These are phyloP conservation scores for Lodderomyces margitis DNA, from an alignment of 1,139 yeast species.

Conservation along the genomic window DNA sequence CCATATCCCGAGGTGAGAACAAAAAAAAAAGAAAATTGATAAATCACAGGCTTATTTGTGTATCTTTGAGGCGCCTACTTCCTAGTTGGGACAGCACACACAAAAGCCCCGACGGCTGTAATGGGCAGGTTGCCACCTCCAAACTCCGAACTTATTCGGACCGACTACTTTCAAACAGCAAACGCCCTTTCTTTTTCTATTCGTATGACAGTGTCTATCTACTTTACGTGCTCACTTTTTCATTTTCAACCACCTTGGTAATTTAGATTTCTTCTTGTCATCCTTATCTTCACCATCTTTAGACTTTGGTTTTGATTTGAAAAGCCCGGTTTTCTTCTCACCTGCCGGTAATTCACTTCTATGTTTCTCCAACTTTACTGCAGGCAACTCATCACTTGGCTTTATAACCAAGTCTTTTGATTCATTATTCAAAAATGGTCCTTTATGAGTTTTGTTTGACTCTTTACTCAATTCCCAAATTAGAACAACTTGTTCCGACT, in stretches of 20 bases:
- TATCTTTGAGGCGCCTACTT: background rate
- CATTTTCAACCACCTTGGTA: slow-evolving; percentile 17
- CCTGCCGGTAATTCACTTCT: slow-evolving; percentile 29
- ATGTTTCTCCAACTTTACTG: slow-evolving; percentile 33
- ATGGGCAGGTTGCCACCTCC: background rate
- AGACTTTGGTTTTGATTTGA: slow-evolving; percentile 23
- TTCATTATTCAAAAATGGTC: slow-evolving; percentile 25
- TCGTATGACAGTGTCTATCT: background rate
- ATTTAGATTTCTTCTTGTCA: slow-evolving; percentile 5
- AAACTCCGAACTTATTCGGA: background rate
- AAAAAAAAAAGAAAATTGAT: no score
- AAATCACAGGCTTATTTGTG: no score
- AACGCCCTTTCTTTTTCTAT: no score
- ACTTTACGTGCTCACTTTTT: slow-evolving; percentile 3
- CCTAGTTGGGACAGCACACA: background rate
- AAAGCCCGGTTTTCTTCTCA: slow-evolving; percentile 3
- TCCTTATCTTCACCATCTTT: slow-evolving; percentile 4
- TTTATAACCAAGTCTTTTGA: slow-evolving; percentile 17
- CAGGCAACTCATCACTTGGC: slow-evolving; percentile 37
- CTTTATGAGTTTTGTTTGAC: slow-evolving; percentile 15
- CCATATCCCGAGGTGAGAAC: no score
- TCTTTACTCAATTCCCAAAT: slow-evolving; percentile 32
- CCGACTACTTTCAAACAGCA: no score
- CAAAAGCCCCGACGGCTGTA: background rate
- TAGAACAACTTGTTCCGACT: slow-evolving; percentile 29